Evolutionary conservation across 495 filamentous ascomycete genomes (phyloP).

Genomic region (Talaromyces liani): DNA sequence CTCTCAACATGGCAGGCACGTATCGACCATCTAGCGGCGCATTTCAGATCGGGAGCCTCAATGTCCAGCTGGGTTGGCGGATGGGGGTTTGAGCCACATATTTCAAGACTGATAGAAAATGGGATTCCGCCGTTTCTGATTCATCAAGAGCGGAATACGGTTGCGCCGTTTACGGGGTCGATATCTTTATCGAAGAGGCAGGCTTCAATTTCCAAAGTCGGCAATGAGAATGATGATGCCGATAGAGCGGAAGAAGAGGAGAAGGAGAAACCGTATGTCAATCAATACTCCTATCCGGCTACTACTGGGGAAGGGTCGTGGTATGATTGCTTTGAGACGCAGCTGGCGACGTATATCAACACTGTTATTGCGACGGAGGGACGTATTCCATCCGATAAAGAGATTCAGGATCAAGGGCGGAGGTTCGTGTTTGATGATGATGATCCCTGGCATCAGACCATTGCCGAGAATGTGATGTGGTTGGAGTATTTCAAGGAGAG

Average conservation of each 20-base stretch:
- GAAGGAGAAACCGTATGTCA: neutral
- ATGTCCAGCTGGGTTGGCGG: constrained; percentile 65
- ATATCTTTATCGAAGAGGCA: neutral
- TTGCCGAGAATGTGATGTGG: constrained; percentile 51
- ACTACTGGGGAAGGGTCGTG: neutral
- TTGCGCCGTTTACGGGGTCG: constrained; percentile 18
- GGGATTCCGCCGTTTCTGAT: constrained; percentile 49
- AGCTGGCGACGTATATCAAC: constrained; percentile 5
- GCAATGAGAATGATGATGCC: too few species aligned
- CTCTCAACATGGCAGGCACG: constrained; percentile 54
- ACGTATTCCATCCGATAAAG: neutral
- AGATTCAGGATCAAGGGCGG: constrained; percentile 30
- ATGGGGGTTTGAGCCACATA: constrained; percentile 57
- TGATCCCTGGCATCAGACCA: constrained; percentile 58
- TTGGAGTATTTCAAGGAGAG: constrained; percentile 48
- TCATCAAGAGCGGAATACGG: constrained; percentile 15
- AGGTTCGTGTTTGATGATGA: constrained; percentile 53
- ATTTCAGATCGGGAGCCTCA: constrained; percentile 53
- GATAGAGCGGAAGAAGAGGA: neutral
- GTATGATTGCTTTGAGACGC: neutral
- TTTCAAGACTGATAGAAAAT: constrained; percentile 55
- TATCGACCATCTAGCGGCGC: constrained; percentile 54
- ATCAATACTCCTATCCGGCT: constrained; percentile 3
- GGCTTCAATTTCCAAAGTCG: too few species aligned
- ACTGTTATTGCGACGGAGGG: neutral